Base-by-base conservation (phyloP, 495 filamentous ascomycete genomes). In the Schizothecium vesticola region DNA sequence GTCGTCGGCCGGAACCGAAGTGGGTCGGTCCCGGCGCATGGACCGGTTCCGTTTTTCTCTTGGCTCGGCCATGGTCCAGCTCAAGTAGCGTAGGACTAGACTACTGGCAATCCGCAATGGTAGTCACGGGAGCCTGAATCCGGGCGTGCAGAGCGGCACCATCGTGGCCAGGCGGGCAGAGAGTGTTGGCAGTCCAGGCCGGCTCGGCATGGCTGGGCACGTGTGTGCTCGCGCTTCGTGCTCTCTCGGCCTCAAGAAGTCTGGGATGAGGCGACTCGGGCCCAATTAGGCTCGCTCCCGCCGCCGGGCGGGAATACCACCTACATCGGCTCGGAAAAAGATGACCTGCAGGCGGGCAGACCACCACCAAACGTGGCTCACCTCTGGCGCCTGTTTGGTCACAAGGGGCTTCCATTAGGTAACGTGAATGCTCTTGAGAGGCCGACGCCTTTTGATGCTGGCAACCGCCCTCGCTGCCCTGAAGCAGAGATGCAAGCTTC, bases 401-500 rank as follows among this genome's bases (percentile, higher is more conserved):
- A 51, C 43, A n/a, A n/a, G 43, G 43, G 43, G 43, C 43, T 1
- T n/a, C 43, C 4, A 51, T 51, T 51, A 51, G 43, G 43, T 51
- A 51, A 51, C 43, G 16, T 1, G 5, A 51, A 51, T 8, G 43
- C 19, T 51, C 7, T 43, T 51, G 16, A 51, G 43, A 51, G 43
- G 43, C 19, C 9, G 19, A 3, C 0, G 12, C 13, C 13, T 43
- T 16, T 5, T 43, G 19, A 51, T 51, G 43, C 31, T 24, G 25
- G 25, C 29, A 33, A 59, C 26, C 11, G 26, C n/a, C n/a, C n/a
- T n/a, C n/a, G n/a, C n/a, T n/a, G 26, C 26, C 26, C 26, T 28
- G 3, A 6, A 28, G 6, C 26, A 28, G 31, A 33, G 31, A 59
- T 59, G 59, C 21, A 51, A 66, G 65, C 65, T 66, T 66, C 65